Evolutionary conservation across 371 early-diverging fungal genomes (phyloP).

Genomic region (Rhizopus microsporus): DNA sequence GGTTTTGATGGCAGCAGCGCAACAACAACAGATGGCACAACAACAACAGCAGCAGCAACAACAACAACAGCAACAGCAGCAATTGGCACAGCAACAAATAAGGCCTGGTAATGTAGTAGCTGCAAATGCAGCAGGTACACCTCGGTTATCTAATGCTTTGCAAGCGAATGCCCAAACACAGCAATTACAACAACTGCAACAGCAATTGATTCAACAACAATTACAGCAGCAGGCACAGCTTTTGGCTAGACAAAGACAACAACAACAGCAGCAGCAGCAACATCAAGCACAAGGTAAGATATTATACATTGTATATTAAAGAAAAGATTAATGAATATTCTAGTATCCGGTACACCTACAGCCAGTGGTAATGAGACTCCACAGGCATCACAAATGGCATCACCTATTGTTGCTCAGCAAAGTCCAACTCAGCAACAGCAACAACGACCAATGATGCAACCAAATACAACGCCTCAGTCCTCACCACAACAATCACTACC

Average conservation of each 20-base stretch:
- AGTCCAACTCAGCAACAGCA: constrained; percentile 12
- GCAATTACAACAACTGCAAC: constrained; percentile 8
- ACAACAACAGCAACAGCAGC: constrained; percentile 17
- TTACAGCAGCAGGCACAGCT: constrained; percentile 12
- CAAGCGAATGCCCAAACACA: constrained; percentile 19
- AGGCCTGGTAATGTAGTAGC: neutral
- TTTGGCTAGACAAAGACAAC: constrained; percentile 14
- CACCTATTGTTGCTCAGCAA: constrained; percentile 13
- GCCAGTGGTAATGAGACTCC: constrained; percentile 13
- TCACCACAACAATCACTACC: constrained; percentile 20
- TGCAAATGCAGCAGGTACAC: constrained; percentile 1
- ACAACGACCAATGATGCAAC: constrained; percentile 4
- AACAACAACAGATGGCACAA: constrained; percentile 19
- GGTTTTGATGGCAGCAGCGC: constrained; percentile 38
- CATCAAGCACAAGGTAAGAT: constrained; percentile 15
- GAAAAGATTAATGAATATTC: neutral
- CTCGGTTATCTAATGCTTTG: constrained; percentile 1
- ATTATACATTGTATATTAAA: neutral
- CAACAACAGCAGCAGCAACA: constrained; percentile 21
- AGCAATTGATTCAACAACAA: constrained; percentile 12
- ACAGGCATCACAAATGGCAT: constrained; percentile 23
- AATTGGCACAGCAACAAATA: constrained; percentile 3
- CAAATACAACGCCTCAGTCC: constrained; percentile 24
- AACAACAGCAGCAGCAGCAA: constrained; percentile 14
- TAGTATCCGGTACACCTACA: constrained; percentile 6